Evolutionary conservation across 2,329 filamentous ascomycete genomes (phyloP).

Genomic region (Hymenoscyphus linearis): DNA sequence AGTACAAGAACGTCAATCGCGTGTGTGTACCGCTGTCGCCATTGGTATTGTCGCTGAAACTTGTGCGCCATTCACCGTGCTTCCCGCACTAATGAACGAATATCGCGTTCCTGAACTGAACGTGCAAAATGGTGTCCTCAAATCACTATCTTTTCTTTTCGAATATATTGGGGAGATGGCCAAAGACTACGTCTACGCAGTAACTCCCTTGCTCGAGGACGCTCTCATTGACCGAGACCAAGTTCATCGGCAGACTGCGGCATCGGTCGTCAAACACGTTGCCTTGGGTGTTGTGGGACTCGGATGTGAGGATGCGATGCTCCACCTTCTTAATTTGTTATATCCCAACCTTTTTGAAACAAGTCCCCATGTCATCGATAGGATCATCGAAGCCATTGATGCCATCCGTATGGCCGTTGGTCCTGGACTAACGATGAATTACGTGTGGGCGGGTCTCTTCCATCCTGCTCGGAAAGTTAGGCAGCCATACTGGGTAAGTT

Average conservation of each 20-base stretch:
- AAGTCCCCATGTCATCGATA: constrained; percentile 94
- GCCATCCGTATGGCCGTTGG: constrained; percentile 91
- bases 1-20: constrained; percentile 95
- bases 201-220: constrained; percentile 91
- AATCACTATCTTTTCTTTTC: constrained; percentile 93
- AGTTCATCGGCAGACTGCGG: constrained; percentile 94
- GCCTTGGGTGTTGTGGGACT: constrained; percentile 95
- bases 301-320: constrained; percentile 97
- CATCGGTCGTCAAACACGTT: constrained; percentile 95
- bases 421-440: constrained; percentile 90
- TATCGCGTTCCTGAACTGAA: constrained; percentile 98
- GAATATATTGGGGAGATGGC: constrained; percentile 99
- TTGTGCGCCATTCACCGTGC: constrained; percentile 94
- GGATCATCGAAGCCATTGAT: constrained; percentile 95
- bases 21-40: constrained; percentile 96
- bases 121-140: constrained; percentile 97
- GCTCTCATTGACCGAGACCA: constrained; percentile 97
- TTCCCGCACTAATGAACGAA: constrained; percentile 99
- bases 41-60: constrained; percentile 99
- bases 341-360: constrained; percentile 98
- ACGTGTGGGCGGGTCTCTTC: constrained; percentile 96
- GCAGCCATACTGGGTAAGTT: constrained; percentile 72
- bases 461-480: constrained; percentile 94
- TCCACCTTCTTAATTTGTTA: constrained; percentile 91
- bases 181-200: constrained; percentile 98